phyloP scores from a whole-genome alignment of 306 rosid genomes.

The Crotalaria pallida region DNA sequence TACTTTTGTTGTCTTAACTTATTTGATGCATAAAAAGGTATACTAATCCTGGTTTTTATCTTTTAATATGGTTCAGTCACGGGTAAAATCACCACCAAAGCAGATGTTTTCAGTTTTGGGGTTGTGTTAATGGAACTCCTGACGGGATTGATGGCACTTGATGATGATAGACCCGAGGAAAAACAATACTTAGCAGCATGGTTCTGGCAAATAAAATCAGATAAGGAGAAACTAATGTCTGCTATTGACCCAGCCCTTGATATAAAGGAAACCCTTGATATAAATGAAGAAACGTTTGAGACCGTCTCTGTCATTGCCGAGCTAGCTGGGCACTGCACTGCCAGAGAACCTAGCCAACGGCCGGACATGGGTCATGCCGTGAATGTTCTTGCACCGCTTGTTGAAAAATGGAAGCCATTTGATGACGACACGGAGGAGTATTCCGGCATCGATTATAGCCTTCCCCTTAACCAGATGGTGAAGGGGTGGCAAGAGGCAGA shows the following conservation, averaged over 20 bases:
- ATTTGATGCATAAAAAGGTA: background rate
- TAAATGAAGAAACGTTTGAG: slow-evolving; percentile 70
- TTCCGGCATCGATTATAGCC: slow-evolving; percentile 87
- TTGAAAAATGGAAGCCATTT: slow-evolving; percentile 91
- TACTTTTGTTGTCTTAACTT: background rate
- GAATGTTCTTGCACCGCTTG: slow-evolving; percentile 75
- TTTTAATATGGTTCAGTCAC: slow-evolving; percentile 63
- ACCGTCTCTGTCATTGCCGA: slow-evolving; percentile 61
- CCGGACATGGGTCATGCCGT: slow-evolving; percentile 98
- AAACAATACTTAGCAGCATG: slow-evolving; percentile 89
- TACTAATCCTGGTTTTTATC: slow-evolving; percentile 27
- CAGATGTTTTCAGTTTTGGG: slow-evolving; percentile 96
- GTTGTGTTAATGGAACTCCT: slow-evolving; percentile 93
- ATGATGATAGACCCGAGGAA: slow-evolving; percentile 83
- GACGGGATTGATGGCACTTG: slow-evolving; percentile 94
- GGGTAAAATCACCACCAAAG: slow-evolving; percentile 96
- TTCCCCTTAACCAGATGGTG: slow-evolving; percentile 94
- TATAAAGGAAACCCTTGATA: slow-evolving; percentile 58
- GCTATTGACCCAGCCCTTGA: slow-evolving; percentile 75
- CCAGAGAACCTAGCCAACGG: slow-evolving; percentile 85
- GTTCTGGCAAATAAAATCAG: slow-evolving; percentile 95
- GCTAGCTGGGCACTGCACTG: slow-evolving; percentile 96
- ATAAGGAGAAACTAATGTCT: slow-evolving; percentile 69
- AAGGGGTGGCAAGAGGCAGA: slow-evolving; percentile 98
- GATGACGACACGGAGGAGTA: slow-evolving; percentile 71